phyloP scores from a whole-genome alignment of 306 rosid species.

The Parietaria judaica region DNA sequence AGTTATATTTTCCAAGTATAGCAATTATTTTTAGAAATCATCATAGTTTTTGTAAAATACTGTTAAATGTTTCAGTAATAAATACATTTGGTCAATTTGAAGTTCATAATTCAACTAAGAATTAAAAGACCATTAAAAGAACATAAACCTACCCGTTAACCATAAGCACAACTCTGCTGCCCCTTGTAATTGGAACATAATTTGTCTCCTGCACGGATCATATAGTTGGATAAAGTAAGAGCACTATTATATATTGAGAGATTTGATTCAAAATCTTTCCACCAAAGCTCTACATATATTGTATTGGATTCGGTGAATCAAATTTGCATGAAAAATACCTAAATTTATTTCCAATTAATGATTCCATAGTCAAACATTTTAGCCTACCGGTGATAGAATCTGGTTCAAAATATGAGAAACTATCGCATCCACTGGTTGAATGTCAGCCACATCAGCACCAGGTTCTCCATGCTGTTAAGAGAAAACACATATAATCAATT shows the following conservation, averaged over 20 bases:
- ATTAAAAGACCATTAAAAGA: slow-evolving; percentile 12
- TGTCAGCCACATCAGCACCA: slow-evolving; percentile 75
- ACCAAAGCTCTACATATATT: neutral
- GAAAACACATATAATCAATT: slow-evolving; percentile 13
- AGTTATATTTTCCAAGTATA: slow-evolving; percentile 4
- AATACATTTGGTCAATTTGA: neutral
- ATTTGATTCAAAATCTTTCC: slow-evolving; percentile 1
- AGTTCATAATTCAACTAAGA: neutral
- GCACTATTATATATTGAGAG: neutral
- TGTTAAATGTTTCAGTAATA: neutral
- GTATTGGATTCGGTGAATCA: neutral
- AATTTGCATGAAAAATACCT: neutral
- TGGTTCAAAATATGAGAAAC: slow-evolving; percentile 78
- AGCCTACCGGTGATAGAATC: slow-evolving; percentile 71
- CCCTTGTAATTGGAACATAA: slow-evolving; percentile 84
- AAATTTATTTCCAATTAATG: neutral
- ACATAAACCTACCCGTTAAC: slow-evolving; percentile 65
- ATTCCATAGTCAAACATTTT: slow-evolving; percentile 13
- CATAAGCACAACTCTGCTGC: slow-evolving; percentile 84
- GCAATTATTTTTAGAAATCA: neutral
- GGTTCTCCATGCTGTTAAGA: slow-evolving; percentile 87
- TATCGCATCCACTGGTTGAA: slow-evolving; percentile 81
- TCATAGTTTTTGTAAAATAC: neutral
- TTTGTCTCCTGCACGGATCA: slow-evolving; percentile 61
- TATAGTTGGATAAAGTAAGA: slow-evolving; percentile 6